Evolutionary conservation across 768 basidiomycete genomes (phyloP).

Genomic region (Podaxis rugospora): DNA sequence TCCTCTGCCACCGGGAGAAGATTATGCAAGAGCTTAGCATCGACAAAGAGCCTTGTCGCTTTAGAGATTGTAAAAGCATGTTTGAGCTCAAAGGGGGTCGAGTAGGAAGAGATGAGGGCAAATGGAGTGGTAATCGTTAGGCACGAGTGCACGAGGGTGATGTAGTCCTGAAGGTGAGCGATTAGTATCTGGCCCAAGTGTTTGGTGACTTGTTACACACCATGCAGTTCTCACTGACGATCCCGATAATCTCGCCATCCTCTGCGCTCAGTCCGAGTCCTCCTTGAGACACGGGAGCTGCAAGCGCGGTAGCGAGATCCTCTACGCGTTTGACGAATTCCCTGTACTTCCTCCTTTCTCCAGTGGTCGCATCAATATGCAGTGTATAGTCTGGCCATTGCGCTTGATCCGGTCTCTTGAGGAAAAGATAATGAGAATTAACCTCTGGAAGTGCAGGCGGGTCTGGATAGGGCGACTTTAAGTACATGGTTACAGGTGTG

Average conservation of each 20-base stretch:
- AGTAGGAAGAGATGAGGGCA: slow-evolving; percentile 32
- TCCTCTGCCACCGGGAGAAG: slow-evolving; percentile 29
- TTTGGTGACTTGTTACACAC: slow-evolving; percentile 31
- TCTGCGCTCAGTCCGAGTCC: slow-evolving; percentile 49
- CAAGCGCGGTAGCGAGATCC: slow-evolving; percentile 55
- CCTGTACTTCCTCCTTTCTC: slow-evolving; percentile 36
- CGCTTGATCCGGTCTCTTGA: slow-evolving; percentile 50
- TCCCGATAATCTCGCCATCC: slow-evolving; percentile 58
- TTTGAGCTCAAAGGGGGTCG: slow-evolving; percentile 33
- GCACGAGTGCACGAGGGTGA: slow-evolving; percentile 28
- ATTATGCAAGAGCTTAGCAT: slow-evolving; percentile 24
- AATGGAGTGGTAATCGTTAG: slow-evolving; percentile 27
- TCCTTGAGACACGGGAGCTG: slow-evolving; percentile 38
- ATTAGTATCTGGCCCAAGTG: neutral
- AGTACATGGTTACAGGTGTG: slow-evolving; percentile 33
- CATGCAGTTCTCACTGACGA: slow-evolving; percentile 65
- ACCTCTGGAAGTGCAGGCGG: slow-evolving; percentile 42
- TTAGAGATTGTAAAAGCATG: slow-evolving; percentile 29
- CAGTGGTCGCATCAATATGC: slow-evolving; percentile 53
- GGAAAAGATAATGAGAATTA: slow-evolving; percentile 53
- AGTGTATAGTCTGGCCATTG: slow-evolving; percentile 52
- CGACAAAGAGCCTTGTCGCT: slow-evolving; percentile 30
- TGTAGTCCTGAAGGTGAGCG: slow-evolving; percentile 27
- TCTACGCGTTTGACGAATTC: slow-evolving; percentile 49
- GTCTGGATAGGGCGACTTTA: slow-evolving; percentile 55